Evolutionary conservation across 208 protist genomes (phyloP).

Genomic region (Leishmania amazonensis): DNA sequence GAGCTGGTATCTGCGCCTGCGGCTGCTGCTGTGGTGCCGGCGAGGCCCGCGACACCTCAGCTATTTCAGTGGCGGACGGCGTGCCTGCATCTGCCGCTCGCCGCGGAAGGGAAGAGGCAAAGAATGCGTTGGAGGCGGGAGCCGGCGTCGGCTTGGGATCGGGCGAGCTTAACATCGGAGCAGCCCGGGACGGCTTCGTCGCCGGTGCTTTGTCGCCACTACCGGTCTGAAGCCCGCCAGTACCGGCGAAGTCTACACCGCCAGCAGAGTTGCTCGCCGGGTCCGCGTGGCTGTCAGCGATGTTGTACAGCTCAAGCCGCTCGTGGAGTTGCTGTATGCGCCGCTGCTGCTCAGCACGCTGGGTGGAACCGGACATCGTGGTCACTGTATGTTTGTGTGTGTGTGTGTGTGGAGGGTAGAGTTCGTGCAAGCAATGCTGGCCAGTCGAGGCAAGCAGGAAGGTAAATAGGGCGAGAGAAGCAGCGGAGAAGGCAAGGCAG

Average conservation of each 20-base stretch:
- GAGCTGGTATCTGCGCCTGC: slow-evolving; percentile 6
- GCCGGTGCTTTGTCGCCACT: background rate
- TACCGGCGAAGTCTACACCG: background rate
- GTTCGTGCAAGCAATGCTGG: background rate
- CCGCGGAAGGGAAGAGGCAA: background rate
- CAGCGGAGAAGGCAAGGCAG: background rate
- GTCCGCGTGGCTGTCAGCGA: slow-evolving; percentile 27
- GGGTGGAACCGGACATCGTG: slow-evolving; percentile 16
- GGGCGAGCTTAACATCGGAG: slow-evolving; percentile 15
- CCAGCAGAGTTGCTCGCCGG: background rate
- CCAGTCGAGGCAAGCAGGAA: background rate
- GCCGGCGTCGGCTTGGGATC: background rate
- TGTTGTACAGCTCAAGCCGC: slow-evolving; percentile 78
- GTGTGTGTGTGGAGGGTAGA: background rate
- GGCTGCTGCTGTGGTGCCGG: slow-evolving; percentile 8
- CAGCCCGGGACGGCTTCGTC: slow-evolving; percentile 21
- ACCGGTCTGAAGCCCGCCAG: background rate
- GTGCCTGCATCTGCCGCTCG: background rate
- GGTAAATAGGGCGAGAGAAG: background rate
- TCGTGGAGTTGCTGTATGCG: slow-evolving; percentile 82
- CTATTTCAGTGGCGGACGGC: background rate
- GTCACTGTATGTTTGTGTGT: background rate
- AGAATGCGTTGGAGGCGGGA: background rate
- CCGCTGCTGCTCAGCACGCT: slow-evolving; percentile 34
- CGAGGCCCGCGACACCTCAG: slow-evolving; percentile 5